Evolutionary conservation across 306 rosid species (phyloP).

Genomic region (Castanopsis chinensis): DNA sequence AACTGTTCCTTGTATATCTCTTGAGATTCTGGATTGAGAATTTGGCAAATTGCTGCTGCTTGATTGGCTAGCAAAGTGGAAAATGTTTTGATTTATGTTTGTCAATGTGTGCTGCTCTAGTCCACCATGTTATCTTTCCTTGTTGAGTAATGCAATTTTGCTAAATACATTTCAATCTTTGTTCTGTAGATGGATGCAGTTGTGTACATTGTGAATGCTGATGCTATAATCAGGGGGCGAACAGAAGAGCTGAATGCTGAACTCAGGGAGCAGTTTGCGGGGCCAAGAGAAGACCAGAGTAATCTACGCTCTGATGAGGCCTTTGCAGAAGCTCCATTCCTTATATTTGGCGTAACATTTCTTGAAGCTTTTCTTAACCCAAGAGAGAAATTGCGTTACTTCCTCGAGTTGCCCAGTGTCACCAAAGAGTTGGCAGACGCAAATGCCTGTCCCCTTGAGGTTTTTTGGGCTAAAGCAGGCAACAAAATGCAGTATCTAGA

Average conservation of each 20-base stretch:
- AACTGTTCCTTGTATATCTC: neutral
- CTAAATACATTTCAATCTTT: neutral
- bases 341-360: conserved; percentile 70
- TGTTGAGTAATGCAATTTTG: no score
- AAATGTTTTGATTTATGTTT: conserved; percentile 19
- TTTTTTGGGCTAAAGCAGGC: conserved; percentile 74
- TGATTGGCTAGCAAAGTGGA: no score
- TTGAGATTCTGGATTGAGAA: neutral
- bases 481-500: conserved; percentile 86
- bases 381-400: no score
- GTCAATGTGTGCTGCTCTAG: neutral
- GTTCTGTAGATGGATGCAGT: conserved; percentile 73
- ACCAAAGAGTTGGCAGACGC: conserved; percentile 43
- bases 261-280: conserved; percentile 68
- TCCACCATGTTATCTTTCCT: neutral
- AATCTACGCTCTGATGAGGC: conserved; percentile 46
- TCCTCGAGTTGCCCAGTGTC: no score
- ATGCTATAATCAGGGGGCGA: no score
- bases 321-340: conserved; percentile 61
- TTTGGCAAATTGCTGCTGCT: no score
- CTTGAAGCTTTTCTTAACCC: conserved; percentile 4
- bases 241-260: no score
- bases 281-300: conserved; percentile 64
- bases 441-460: conserved; percentile 69
- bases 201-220: conserved; percentile 27